Base-by-base conservation (phyloP, 108 stramenopile species). In the Conticribra guillardii region DNA sequence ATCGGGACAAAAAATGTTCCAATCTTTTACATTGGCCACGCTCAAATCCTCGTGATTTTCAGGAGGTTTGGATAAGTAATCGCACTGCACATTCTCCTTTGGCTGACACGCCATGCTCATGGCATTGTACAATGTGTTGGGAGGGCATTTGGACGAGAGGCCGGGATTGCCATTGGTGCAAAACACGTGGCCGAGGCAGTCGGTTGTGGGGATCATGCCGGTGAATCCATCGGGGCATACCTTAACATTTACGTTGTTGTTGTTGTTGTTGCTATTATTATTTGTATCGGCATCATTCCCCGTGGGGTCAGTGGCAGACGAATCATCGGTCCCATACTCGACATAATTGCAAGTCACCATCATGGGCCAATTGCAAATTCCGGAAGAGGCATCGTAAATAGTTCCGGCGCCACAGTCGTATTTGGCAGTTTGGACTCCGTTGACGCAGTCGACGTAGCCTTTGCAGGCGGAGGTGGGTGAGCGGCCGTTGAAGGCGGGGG, bases 341-440 rank as follows among this genome's bases (percentile, higher is more conserved):
- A 4, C 50, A 34, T 32, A 24, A 1, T 8, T 29, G 30, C 66
- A 67, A 8, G n/a, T 29, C 22, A 72, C 62, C 2, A 8, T 29
- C 5, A 22, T 23, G 45, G 71, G 71, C 71, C 71, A 72, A 53
- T 55, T 72, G 62, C 71, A 72, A 22, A 59, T 72, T 14, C 49
- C 54, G 4, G 7, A 15, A 14, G 4, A 23, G 54, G 33, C 54
- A 33, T 72, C 71, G 46, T 60, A 72, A 17, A 56, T 28, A 8
- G 71, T 72, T 0, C 71, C 71, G 15, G 53, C 30, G 11, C 51
- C 28, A 45, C 71, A 72, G 54, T 50, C 16, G 14, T 19, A 41
- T 2, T 16, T 11, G n/a, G 19, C 41, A 1, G 29, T 31, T 21
- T 30, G 30, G 15, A 18, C 29, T 2, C 71, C 62, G 11, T 72